A percentile compares a stretch with the other conserved stretches of the same genome.
These are phyloP conservation scores for Diaporthe sp. DNA, from an alignment of 2,329 filamentous ascomycete genomes.

Conservation along the genomic window DNA sequence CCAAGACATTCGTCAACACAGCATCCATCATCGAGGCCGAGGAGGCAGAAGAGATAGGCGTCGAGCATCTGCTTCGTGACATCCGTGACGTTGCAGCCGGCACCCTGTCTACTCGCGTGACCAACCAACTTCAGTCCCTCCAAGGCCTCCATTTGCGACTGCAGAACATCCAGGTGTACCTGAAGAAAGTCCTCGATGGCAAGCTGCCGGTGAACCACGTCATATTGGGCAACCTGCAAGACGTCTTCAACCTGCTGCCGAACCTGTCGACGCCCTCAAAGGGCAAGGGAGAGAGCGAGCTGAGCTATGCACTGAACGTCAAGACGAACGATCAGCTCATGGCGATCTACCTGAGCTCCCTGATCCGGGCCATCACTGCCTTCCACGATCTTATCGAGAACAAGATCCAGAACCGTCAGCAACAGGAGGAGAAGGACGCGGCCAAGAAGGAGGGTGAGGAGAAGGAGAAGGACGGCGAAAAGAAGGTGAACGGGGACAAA, in stretches of 20 bases:
- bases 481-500: constrained; percentile 63
- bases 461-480: constrained; percentile 69
- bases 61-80: constrained; percentile 96
- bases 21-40: constrained; percentile 99
- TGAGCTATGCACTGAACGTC: constrained; percentile 96
- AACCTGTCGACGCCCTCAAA: constrained; percentile 88
- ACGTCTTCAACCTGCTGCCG: constrained; percentile 97
- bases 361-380: constrained; percentile 97
- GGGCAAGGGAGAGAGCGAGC: constrained; percentile 78
- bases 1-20: constrained; percentile 98
- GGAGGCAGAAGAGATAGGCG: constrained; percentile 98
- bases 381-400: constrained; percentile 99
- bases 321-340: constrained; percentile 99
- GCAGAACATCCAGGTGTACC: constrained; percentile 93
- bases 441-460: constrained; percentile 82
- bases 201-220: constrained; percentile 96
- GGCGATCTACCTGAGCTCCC: constrained; percentile 95
- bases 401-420: constrained; percentile 99
- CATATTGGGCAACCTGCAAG: constrained; percentile 97
- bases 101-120: constrained; percentile 95
- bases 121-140: constrained; percentile 95
- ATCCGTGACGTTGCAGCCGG: constrained; percentile 98
- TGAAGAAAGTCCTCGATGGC: constrained; percentile 94
- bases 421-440: constrained; percentile 93
- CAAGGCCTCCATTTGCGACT: constrained; percentile 95